phyloP scores from a whole-genome alignment of 345 rosid species.

The Ceriops zippeliana region DNA sequence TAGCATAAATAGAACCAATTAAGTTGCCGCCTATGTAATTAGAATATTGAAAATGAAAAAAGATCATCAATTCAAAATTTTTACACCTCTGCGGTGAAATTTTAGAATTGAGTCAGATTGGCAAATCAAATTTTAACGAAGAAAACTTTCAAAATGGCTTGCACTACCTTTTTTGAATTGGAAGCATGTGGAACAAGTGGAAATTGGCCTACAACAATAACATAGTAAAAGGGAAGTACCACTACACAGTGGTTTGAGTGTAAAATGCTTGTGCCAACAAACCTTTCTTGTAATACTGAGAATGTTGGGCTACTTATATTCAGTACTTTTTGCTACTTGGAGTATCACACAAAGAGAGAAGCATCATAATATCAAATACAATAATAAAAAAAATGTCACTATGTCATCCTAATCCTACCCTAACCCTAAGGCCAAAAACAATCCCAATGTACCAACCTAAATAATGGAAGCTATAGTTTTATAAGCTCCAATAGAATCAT shows the following conservation, averaged over 20 bases:
- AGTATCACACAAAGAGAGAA: constrained; percentile 8
- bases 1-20: too few species aligned
- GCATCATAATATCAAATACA: background rate
- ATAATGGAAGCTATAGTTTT: constrained; percentile 13
- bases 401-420: constrained; percentile 10
- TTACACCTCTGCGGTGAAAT: too few species aligned
- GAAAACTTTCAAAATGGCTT: background rate
- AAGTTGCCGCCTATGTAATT: too few species aligned
- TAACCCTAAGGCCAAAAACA: constrained; percentile 14
- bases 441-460: constrained; percentile 14
- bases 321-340: background rate
- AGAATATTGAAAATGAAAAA: too few species aligned
- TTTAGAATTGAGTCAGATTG: too few species aligned
- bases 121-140: too few species aligned
- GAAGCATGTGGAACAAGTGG: background rate
- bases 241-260: background rate
- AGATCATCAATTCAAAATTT: too few species aligned
- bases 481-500: constrained; percentile 1
- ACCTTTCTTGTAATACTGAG: background rate
- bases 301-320: background rate
- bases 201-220: background rate
- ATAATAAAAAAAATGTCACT: too few species aligned
- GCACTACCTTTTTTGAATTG: background rate
- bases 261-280: background rate
- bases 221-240: background rate